Conservation (phyloP, 2,329 filamentous ascomycete genomes). For the Ilyonectria mors-panacis region DNA sequence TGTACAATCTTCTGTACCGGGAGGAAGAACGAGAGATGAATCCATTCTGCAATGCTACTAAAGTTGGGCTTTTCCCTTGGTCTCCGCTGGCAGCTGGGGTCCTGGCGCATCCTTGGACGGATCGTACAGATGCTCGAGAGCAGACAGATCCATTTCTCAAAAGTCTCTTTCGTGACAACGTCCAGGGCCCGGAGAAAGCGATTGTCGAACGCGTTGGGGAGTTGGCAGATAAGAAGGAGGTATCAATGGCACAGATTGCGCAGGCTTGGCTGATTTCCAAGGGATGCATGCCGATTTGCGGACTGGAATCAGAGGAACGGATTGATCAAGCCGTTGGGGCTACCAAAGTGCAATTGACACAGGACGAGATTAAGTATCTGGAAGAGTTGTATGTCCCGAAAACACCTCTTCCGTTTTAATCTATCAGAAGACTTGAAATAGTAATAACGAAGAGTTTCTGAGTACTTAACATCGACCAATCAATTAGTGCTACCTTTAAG, state of each 20-base stretch:
- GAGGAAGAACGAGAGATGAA: constrained; percentile 70
- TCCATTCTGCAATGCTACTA: constrained; percentile 44
- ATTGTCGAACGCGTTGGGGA: constrained; percentile 61
- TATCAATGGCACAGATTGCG: constrained; percentile 74
- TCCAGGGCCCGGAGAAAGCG: constrained; percentile 40
- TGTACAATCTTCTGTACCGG: constrained; percentile 68
- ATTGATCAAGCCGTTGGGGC: constrained; percentile 72
- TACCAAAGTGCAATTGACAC: constrained; percentile 62
- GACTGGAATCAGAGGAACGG: constrained; percentile 68
- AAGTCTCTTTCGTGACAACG: constrained; percentile 60
- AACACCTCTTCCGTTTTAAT: background rate
- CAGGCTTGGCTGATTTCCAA: constrained; percentile 73
- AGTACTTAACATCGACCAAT: too few relatives aligned
- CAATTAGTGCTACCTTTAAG: too few relatives aligned
- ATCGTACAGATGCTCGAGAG: constrained; percentile 33
- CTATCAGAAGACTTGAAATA: background rate
- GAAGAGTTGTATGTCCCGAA: constrained; percentile 53
- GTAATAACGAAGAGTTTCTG: background rate
- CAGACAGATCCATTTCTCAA: constrained; percentile 49
- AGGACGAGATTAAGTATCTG: constrained; percentile 72
- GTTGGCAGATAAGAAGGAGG: constrained; percentile 67
- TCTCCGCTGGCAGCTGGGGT: constrained; percentile 36
- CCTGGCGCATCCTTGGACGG: constrained; percentile 30
- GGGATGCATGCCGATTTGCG: constrained; percentile 72
- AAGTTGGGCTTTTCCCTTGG: constrained; percentile 40